phyloP scores from a whole-genome alignment of 2,329 filamentous ascomycete species.

The Fusarium musae region DNA sequence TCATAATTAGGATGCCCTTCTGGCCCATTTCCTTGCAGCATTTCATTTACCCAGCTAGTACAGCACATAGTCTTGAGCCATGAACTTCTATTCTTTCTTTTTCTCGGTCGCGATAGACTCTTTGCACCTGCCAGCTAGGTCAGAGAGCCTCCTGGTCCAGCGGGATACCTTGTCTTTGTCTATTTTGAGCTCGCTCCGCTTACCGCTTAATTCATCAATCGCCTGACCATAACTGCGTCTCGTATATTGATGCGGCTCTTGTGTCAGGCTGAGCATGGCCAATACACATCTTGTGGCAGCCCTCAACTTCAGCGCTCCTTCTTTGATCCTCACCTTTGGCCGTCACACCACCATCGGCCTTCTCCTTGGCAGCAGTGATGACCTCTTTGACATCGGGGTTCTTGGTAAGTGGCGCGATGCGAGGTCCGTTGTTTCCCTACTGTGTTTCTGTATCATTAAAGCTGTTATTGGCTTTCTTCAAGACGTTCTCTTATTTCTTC shows the following conservation, averaged over 20 bases:
- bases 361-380: accelerated
- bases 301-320: background rate
- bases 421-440: background rate
- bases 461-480: no score
- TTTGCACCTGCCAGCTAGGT: accelerated
- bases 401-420: background rate
- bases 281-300: accelerated
- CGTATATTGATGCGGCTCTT: background rate
- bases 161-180: accelerated
- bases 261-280: accelerated
- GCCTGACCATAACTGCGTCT: background rate
- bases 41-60: accelerated
- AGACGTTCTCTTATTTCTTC: no score
- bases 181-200: background rate
- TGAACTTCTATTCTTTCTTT: accelerated
- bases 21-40: background rate
- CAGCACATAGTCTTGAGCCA: background rate
- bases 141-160: accelerated
- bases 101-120: background rate
- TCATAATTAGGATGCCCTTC: background rate
- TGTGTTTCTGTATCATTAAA: background rate
- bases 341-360: background rate
- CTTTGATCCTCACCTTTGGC: background rate
- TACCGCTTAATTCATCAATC: accelerated
- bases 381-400: accelerated